phyloP scores from a whole-genome alignment of 495 filamentous ascomycete species.

The Penicillium flavigenum region DNA sequence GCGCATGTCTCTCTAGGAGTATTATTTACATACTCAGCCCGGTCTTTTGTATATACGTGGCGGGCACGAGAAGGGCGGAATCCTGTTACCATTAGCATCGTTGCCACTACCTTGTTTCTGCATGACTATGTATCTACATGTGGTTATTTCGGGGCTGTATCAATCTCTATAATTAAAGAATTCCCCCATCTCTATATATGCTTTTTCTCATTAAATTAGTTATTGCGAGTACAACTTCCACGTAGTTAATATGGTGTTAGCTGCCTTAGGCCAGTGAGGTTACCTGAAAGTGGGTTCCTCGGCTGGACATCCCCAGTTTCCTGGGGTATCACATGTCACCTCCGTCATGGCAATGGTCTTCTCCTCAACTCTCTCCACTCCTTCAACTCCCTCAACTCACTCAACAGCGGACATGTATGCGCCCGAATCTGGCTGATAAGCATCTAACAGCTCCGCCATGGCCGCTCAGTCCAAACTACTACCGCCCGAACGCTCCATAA shows the following conservation, averaged over 20 bases:
- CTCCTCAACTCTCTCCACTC: conserved; percentile 8
- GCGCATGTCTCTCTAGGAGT: neutral
- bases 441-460: conserved; percentile 49
- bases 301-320: conserved; percentile 29
- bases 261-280: neutral
- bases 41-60: conserved; percentile 11
- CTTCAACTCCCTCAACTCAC: neutral
- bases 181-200: neutral
- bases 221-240: too few relatives aligned
- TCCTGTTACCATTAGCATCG: conserved; percentile 3
- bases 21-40: neutral
- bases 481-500: conserved; percentile 67
- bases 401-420: conserved; percentile 32
- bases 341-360: conserved; percentile 17
- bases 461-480: conserved; percentile 79
- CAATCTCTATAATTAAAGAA: neutral
- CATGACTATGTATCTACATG: neutral
- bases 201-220: neutral
- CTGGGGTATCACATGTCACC: conserved; percentile 35
- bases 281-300: conserved; percentile 19
- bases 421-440: conserved; percentile 34
- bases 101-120: conserved; percentile 1
- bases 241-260: neutral
- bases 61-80: conserved; percentile 2
- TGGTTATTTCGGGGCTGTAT: neutral